Evolutionary conservation across 2,329 filamentous ascomycete species (phyloP), one percentile per base, ranked within the genome.

Genomic region (Monosporascus sp.): DNA sequence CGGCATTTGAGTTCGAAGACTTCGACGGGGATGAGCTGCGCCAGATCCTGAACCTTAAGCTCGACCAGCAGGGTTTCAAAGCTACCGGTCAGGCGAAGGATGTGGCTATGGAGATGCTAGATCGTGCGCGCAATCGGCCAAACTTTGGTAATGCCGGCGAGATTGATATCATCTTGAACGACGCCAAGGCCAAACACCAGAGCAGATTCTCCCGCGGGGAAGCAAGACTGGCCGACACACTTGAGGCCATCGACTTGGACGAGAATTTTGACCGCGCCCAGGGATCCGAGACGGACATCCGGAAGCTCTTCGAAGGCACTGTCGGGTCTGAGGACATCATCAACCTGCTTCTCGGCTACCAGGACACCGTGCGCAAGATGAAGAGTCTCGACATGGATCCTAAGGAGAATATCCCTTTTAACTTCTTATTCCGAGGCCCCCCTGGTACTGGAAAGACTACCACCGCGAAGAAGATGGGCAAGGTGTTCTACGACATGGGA

Each of bases 391-490:
- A 72, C 0, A 68, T 84, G 63, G 80, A 88, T 57, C 79, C 83
- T 2, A 73, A 75, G 7, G 74, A 81, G 7, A 69, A 79, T 11
- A 75, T 89, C 0, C 85, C 86, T 0, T 87, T 87, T 64, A 86
- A 80, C 55, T 89, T 89, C 58, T 60, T 90, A 0, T 90, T 90
- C 69, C 77, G 81, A 0, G 87, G 87, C 0, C 71, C 72, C 0
- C 84, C 84, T 16, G 85, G 84, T 0, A 91, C 87, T 0, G 88
- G 88, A 0, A 91, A 91, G 62, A 90, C 87, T 0, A 85, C 83
- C 0, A 89, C 75, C 0, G 88, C 88, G 0, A 72, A 77, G n/a
- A 87, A 85, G 57, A 87, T 91, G 77, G 88, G 87, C 8, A 79
- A 88, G 56, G 74, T 91, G 0, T 91, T 82, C 62, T 90, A 88